phyloP scores from a whole-genome alignment of 1,139 yeast genomes.

The Suhomyces anneliseae region DNA sequence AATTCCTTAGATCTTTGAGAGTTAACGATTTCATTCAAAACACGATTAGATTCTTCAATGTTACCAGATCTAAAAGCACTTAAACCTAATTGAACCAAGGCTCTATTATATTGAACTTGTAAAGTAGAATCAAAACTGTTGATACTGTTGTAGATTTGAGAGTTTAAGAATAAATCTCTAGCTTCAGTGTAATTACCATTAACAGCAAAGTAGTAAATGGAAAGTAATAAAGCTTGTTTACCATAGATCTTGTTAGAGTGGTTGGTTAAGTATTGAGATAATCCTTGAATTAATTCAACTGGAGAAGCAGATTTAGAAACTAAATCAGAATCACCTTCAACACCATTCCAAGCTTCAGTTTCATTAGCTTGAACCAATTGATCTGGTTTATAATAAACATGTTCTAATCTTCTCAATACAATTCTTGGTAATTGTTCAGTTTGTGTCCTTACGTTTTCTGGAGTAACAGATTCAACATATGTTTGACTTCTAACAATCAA shows the following conservation, averaged over 20 bases:
- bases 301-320: constrained; percentile 36
- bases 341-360: constrained; percentile 63
- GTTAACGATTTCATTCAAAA: constrained; percentile 84
- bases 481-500: constrained; percentile 82
- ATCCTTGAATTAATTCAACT: constrained; percentile 55
- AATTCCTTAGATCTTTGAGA: constrained; percentile 87
- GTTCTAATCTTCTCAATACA: constrained; percentile 84
- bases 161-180: constrained; percentile 80
- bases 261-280: constrained; percentile 64
- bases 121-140: constrained; percentile 81
- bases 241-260: constrained; percentile 70
- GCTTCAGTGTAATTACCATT: constrained; percentile 82
- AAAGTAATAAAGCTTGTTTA: constrained; percentile 80
- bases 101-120: constrained; percentile 93
- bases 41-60: constrained; percentile 83
- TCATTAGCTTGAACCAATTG: constrained; percentile 72
- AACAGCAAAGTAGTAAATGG: constrained; percentile 88
- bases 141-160: constrained; percentile 80
- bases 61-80: constrained; percentile 93
- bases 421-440: constrained; percentile 74
- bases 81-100: constrained; percentile 91
- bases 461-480: constrained; percentile 69
- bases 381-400: constrained; percentile 88
- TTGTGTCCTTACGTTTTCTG: constrained; percentile 43
- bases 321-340: constrained; percentile 36